Evolutionary conservation across 768 basidiomycete genomes (phyloP).

Genomic region (Arthromyces matolae): DNA sequence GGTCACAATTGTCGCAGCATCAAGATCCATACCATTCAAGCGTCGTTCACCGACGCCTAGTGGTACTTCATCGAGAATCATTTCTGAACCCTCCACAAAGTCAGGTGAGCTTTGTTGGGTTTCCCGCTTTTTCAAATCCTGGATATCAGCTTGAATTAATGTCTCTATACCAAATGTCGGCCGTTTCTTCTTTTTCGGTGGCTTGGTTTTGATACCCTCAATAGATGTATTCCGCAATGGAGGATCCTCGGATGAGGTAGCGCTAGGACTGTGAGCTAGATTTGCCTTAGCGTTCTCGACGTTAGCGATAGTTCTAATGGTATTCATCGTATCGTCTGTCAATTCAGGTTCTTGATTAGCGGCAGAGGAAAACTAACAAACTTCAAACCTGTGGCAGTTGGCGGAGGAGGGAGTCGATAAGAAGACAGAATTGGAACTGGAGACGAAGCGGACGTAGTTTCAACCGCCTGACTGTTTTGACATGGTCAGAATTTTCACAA

Average conservation of each 20-base stretch:
- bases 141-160: constrained; percentile 14
- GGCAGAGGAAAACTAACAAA: too few species aligned
- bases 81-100: too few species aligned
- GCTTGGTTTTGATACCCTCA: background rate
- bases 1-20: background rate
- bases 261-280: too few species aligned
- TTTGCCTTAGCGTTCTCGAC: too few species aligned
- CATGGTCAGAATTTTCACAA: constrained; percentile 1
- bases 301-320: too few species aligned
- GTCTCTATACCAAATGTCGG: constrained; percentile 6
- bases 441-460: background rate
- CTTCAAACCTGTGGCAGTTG: too few species aligned
- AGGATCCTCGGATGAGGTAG: too few species aligned
- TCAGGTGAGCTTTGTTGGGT: constrained; percentile 7
- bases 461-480: too few species aligned
- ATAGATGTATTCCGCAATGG: background rate
- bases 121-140: constrained; percentile 15
- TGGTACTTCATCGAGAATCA: background rate
- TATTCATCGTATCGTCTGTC: too few species aligned
- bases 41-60: background rate
- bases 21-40: background rate
- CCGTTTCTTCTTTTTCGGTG: constrained; percentile 15
- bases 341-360: too few species aligned
- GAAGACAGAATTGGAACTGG: too few species aligned
- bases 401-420: too few species aligned